A percentile compares a stretch with the other conserved stretches of the same genome.
phyloP scores from a whole-genome alignment of 2,329 filamentous ascomycete species.

The Blastomyces percursus region DNA sequence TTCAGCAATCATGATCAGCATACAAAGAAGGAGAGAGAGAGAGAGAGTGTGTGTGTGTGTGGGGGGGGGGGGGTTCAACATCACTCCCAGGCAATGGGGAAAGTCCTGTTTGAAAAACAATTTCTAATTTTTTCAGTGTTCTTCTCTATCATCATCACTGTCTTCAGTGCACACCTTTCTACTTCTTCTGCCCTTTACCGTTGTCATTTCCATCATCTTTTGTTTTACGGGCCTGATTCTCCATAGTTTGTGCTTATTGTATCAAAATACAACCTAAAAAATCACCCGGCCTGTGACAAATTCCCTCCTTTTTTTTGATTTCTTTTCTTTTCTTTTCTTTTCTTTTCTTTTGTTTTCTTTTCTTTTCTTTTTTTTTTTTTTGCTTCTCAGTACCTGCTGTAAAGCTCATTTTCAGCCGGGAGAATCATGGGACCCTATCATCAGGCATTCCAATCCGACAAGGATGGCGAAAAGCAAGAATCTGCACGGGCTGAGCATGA shows the following conservation, averaged over 20 bases:
- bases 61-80: background rate
- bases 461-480: background rate
- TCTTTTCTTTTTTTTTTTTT: background rate
- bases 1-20: background rate
- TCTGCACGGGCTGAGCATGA: background rate
- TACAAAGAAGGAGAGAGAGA: background rate
- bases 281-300: background rate
- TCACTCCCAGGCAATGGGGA: background rate
- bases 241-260: background rate
- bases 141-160: background rate
- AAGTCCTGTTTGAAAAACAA: background rate
- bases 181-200: background rate
- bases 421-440: slow-evolving; percentile 1
- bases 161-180: background rate
- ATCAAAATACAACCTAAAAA: background rate
- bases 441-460: background rate
- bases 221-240: background rate
- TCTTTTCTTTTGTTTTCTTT: background rate
- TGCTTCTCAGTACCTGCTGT: background rate
- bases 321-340: too few relatives aligned
- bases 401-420: background rate
- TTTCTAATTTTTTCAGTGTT: background rate
- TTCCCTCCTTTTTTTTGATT: background rate
- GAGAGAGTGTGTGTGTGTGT: background rate
- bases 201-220: background rate